Percentiles rank a stretch among this genome's conserved stretches.
Conservation (phyloP, 1,139 yeast genomes). For the Diutina catenulata region DNA sequence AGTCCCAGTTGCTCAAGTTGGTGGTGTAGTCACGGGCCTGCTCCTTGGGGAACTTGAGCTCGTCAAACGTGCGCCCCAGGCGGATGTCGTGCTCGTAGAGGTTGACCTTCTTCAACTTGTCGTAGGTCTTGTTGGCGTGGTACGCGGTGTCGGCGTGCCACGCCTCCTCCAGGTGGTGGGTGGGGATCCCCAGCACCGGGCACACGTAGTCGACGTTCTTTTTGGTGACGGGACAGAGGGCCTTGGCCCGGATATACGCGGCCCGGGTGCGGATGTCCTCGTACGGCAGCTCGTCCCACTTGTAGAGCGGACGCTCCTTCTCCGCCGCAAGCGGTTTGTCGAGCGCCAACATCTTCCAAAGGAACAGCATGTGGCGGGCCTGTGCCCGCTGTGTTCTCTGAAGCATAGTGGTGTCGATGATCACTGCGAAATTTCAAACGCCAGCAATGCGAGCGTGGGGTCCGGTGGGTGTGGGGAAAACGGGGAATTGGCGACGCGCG, state of each 20-base stretch:
- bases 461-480: no score
- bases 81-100: conserved; percentile 90
- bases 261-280: conserved; percentile 86
- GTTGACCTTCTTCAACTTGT: conserved; percentile 73
- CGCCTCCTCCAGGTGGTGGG: conserved; percentile 83
- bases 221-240: conserved; percentile 83
- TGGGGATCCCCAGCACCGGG: conserved; percentile 91
- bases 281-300: conserved; percentile 87
- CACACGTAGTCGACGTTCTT: conserved; percentile 77
- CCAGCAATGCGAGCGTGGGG: no score
- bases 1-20: conserved; percentile 82
- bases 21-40: conserved; percentile 71
- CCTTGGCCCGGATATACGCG: conserved; percentile 77
- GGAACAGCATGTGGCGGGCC: conserved; percentile 1
- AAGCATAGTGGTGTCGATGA: no score
- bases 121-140: conserved; percentile 56
- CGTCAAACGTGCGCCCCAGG: conserved; percentile 89
- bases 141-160: conserved; percentile 75
- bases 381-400: not conserved
- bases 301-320: conserved; percentile 12
- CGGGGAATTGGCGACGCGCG: no score
- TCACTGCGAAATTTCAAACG: no score
- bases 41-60: conserved; percentile 79
- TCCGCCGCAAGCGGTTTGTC: not conserved
- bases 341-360: conserved; percentile 3